phyloP scores from a whole-genome alignment of 75 land plant species.

The Pseudotsuga menziesii region DNA sequence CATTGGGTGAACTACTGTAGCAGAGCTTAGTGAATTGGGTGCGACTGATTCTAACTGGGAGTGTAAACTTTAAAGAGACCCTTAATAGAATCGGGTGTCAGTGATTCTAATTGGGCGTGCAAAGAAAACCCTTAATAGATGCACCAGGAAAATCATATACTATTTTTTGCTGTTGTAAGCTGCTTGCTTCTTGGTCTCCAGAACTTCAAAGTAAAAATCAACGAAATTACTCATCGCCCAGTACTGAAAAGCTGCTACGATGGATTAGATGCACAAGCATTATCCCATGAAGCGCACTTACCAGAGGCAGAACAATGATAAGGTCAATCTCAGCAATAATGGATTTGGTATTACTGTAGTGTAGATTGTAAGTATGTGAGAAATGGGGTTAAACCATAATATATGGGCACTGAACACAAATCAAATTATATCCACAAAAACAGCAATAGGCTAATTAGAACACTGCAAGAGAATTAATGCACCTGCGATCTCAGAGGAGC shows the following conservation, averaged over 20 bases:
- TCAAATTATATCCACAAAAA: neutral
- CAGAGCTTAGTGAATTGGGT: neutral
- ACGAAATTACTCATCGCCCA: neutral
- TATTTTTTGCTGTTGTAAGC: neutral
- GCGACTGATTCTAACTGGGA: neutral
- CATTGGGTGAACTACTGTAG: too few relatives aligned
- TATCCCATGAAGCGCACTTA: neutral
- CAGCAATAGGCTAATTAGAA: neutral
- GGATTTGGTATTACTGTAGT: neutral
- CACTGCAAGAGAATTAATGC: neutral
- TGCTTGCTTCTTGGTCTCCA: neutral
- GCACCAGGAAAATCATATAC: neutral
- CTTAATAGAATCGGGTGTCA: neutral
- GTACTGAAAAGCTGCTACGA: neutral
- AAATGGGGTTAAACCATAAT: neutral
- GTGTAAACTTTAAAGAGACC: neutral
- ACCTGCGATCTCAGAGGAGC: slow-evolving; percentile 1
- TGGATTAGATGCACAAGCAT: neutral
- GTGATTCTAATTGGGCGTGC: neutral
- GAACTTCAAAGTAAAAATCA: too few relatives aligned
- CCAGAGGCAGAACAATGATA: neutral
- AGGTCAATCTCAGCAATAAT: neutral
- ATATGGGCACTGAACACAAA: neutral
- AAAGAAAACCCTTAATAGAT: neutral
- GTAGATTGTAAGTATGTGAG: neutral